Base-by-base conservation (phyloP, 192 early-diverging fungal species). In the Coemansia sp. region DNA sequence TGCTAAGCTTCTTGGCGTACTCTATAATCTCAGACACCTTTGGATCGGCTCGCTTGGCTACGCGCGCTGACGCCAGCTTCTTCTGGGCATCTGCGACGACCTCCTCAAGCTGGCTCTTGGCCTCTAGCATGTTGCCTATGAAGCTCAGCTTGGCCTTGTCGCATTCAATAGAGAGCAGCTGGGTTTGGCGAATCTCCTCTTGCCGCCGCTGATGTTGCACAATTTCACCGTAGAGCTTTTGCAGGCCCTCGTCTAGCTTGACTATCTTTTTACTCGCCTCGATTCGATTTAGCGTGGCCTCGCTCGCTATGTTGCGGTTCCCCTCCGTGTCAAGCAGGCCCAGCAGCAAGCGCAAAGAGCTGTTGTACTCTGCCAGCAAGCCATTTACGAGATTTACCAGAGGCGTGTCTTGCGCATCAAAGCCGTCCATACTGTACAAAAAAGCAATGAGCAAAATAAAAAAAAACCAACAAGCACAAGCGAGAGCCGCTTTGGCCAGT, bases 1-100 rank as follows among this genome's bases (percentile, higher is more conserved):
- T 74, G 68, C 84, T 82, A 40, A 85, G 64, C 57, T 75, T 77
- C 41, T 65, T 79, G n/a, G 84, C 79, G 40, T 82, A 82, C 59
- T 74, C 74, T 31, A 85, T 71, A n/a, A 85, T 68, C 59, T 85
- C 84, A 0, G 39, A 25, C 0, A 77, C 71, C 19, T 40, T 32
- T 22, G 74, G 74, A 35, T 51, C 27, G 2, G 65, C 59, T 12
- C 41, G 53, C 14, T 62, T 39, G 1, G 79, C 79, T 0, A 29
- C 17, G 4, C 45, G 51, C 0, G 71, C 67, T 15, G 37, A 29
- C 22, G 32, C 58, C 8, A 82, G 41, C 31, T 56, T 73, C 46
- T 65, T 71, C 2, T 67, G 64, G 0, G 71, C 53, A 19, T 82
- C 80, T 5, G 60, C 64, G n/a, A 68, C 39, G 1, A 41, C 54